These are phyloP conservation scores for Austroboletus olivaceoglutinosus DNA, from an alignment of 1,284 basidiomycete genomes.

Conservation along the genomic window DNA sequence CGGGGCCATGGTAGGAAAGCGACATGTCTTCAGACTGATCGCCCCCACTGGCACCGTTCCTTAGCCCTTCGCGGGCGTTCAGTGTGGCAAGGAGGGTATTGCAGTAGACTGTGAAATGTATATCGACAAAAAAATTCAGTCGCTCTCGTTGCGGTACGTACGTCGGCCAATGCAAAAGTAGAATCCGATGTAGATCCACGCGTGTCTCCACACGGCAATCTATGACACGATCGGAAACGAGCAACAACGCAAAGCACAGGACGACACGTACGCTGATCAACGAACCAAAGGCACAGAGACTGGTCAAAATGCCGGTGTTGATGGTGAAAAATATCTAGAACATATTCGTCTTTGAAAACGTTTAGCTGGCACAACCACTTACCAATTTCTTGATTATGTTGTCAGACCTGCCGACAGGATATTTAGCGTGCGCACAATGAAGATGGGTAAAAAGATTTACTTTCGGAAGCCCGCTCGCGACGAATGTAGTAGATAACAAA, in stretches of 20 bases:
- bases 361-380: not conserved
- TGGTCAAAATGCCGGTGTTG: not conserved
- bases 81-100: not conserved
- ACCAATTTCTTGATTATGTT: conserved; percentile 49
- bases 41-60: not conserved
- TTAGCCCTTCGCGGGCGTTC: not conserved
- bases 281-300: not conserved
- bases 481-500: conserved; percentile 50
- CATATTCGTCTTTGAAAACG: not conserved
- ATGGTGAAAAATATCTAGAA: not conserved
- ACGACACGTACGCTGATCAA: not conserved
- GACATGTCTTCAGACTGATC: not conserved
- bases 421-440: not conserved
- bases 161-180: not conserved
- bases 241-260: not conserved
- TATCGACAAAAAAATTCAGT: not conserved
- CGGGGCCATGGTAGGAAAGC: not conserved
- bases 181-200: not conserved
- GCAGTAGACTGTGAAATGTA: not conserved
- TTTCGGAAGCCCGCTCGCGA: conserved; percentile 58
- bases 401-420: conserved; percentile 39
- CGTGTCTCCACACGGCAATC: not conserved
- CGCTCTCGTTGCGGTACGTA: not conserved
- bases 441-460: conserved; percentile 26
- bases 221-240: not conserved